phyloP scores from a whole-genome alignment of 2,329 filamentous ascomycete species.

The Mycosphaerella sp. region DNA sequence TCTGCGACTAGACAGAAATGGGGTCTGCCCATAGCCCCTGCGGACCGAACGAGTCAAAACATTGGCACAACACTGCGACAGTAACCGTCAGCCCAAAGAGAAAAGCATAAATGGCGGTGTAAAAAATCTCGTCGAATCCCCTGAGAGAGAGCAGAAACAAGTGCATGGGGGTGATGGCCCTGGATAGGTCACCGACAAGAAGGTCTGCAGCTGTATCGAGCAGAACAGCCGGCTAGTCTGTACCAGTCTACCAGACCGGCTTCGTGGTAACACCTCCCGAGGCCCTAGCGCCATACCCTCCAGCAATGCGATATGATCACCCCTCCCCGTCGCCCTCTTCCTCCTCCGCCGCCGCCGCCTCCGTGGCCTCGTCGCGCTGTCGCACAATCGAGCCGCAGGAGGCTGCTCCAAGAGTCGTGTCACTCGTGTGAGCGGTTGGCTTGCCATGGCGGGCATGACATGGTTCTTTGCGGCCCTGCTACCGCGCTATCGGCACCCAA shows the following conservation, averaged over 20 bases:
- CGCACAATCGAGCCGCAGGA: neutral
- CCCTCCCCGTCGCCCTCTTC: too few species aligned
- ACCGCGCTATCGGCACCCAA: conserved; percentile 7
- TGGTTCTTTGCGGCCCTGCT: conserved; percentile 1
- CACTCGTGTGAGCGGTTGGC: neutral
- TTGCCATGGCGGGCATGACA: neutral
- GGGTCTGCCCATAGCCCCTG: too few species aligned
- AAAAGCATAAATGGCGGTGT: conserved; percentile 11
- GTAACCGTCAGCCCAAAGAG: neutral
- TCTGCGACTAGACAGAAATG: too few species aligned
- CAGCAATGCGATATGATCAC: neutral
- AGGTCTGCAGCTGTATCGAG: conserved; percentile 2
- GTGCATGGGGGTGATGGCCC: neutral
- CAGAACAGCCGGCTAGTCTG: conserved; percentile 1
- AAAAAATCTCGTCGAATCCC: neutral
- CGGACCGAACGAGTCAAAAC: too few species aligned
- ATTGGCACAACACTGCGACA: neutral
- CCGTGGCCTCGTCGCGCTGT: neutral
- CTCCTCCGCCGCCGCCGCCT: too few species aligned
- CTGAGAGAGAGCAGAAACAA: neutral
- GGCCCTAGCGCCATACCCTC: neutral
- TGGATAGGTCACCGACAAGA: neutral
- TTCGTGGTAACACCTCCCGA: conserved; percentile 1
- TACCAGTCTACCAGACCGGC: conserved; percentile 9
- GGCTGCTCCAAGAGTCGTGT: neutral